Percentiles rank a stretch among this genome's conserved stretches.
phyloP scores from a whole-genome alignment of 1,284 basidiomycete species.

The Stygiomarasmius scandens region DNA sequence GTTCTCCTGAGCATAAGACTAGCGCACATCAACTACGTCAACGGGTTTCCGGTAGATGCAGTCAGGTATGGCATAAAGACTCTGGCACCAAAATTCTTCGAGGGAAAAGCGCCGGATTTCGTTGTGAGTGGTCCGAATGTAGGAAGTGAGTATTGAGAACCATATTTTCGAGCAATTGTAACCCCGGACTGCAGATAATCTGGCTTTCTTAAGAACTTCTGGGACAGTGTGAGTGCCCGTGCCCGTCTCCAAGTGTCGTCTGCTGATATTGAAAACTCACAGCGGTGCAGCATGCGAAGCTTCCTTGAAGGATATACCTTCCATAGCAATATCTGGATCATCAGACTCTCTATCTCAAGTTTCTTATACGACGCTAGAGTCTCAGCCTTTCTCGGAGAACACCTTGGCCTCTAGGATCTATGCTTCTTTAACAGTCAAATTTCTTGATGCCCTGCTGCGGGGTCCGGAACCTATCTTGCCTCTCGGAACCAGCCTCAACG shows the following conservation, averaged over 20 bases:
- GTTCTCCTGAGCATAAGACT: not conserved
- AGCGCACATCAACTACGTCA: conserved; percentile 36
- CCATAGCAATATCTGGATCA: conserved; percentile 41
- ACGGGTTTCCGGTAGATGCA: conserved; percentile 36
- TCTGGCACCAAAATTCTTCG: conserved; percentile 39
- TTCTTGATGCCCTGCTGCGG: conserved; percentile 36
- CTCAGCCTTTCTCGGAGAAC: conserved; percentile 29
- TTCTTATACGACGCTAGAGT: conserved; percentile 41
- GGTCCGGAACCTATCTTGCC: conserved; percentile 39
- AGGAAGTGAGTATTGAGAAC: conserved; percentile 30
- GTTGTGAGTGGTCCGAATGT: conserved; percentile 48
- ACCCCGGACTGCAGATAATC: conserved; percentile 29
- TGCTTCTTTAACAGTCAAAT: conserved; percentile 34
- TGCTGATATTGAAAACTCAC: not conserved
- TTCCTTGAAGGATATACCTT: conserved; percentile 39
- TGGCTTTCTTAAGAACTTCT: conserved; percentile 33
- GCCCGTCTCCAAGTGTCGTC: not conserved
- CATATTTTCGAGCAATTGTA: not conserved
- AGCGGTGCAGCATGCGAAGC: conserved; percentile 46
- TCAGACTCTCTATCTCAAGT: conserved; percentile 34
- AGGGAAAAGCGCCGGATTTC: conserved; percentile 37
- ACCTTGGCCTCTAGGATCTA: conserved; percentile 36
- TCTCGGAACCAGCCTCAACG: conserved; percentile 44
- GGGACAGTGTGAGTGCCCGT: conserved; percentile 45
- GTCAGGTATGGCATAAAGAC: conserved; percentile 41